Conservation (phyloP, 495 filamentous ascomycete genomes). For the Penicillium manginii region DNA sequence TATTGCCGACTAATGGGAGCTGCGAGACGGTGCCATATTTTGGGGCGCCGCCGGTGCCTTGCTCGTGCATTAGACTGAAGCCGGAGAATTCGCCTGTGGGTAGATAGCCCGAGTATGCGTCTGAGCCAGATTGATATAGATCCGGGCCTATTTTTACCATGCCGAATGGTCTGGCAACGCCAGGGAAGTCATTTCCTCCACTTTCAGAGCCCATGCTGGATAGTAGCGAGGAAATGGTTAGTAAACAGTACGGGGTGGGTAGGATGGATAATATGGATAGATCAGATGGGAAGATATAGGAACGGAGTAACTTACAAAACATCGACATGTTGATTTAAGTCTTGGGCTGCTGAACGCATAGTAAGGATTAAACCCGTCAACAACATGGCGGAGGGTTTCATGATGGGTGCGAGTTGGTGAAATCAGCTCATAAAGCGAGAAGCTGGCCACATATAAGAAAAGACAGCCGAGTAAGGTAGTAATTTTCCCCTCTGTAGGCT, state of each 20-base stretch:
- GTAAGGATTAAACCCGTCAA: slow-evolving; percentile 14
- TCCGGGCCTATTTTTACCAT: slow-evolving; percentile 76
- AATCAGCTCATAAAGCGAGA: background rate
- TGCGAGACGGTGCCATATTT: slow-evolving; percentile 74
- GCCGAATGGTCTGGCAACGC: slow-evolving; percentile 65
- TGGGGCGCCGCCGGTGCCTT: slow-evolving; percentile 73
- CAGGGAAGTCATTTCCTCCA: slow-evolving; percentile 74
- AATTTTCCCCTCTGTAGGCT: background rate
- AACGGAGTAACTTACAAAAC: slow-evolving; percentile 31
- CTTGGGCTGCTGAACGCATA: slow-evolving; percentile 9
- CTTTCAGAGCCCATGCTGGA: slow-evolving; percentile 37
- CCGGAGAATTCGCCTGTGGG: slow-evolving; percentile 63
- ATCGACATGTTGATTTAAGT: slow-evolving; percentile 39
- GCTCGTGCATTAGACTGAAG: slow-evolving; percentile 76
- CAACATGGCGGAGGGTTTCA: slow-evolving; percentile 15
- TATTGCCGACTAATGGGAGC: slow-evolving; percentile 59
- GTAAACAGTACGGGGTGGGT: background rate
- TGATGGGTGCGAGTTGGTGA: slow-evolving; percentile 1
- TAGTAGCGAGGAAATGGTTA: background rate
- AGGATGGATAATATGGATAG: no score
- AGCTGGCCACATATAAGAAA: background rate
- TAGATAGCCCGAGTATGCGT: slow-evolving; percentile 69
- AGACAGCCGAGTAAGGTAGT: no score
- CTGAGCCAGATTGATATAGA: slow-evolving; percentile 47
- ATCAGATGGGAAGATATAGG: no score